These are phyloP conservation scores for Eragrostis curvula DNA, from an alignment of 176 grass and related monocot species.

Conservation along the genomic window DNA sequence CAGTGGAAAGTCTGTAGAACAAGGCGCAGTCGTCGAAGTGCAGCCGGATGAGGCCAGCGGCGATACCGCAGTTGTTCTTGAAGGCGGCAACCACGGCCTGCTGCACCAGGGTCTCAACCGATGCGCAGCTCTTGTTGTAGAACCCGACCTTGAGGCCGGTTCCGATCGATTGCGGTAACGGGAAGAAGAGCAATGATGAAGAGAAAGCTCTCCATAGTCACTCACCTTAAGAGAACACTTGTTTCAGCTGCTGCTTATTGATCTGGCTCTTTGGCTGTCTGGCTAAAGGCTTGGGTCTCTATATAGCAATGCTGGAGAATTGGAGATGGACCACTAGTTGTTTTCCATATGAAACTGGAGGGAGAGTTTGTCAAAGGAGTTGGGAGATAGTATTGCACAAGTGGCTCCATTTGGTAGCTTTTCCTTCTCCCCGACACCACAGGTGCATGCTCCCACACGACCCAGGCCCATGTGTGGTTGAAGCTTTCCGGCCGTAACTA, in stretches of 20 bases:
- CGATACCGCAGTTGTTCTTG: constrained; percentile 55
- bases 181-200: constrained; percentile 27
- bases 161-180: neutral
- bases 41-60: constrained; percentile 70
- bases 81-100: constrained; percentile 57
- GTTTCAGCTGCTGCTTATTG: neutral
- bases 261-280: constrained; percentile 19
- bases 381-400: too few species aligned
- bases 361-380: too few species aligned
- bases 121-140: constrained; percentile 51
- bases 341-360: neutral
- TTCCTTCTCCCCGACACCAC: too few species aligned
- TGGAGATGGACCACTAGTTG: neutral
- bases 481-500: too few species aligned
- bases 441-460: too few species aligned
- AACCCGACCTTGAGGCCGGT: constrained; percentile 61
- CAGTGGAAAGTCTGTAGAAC: neutral
- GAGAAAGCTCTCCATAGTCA: constrained; percentile 18
- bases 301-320: constrained; percentile 14
- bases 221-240: neutral
- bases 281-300: neutral
- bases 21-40: constrained; percentile 72
- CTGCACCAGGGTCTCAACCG: constrained; percentile 59
- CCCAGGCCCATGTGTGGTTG: too few species aligned
- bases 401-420: too few species aligned